Base-by-base conservation (phyloP, 495 filamentous ascomycete species). In the Stereocaulon alpinum region DNA sequence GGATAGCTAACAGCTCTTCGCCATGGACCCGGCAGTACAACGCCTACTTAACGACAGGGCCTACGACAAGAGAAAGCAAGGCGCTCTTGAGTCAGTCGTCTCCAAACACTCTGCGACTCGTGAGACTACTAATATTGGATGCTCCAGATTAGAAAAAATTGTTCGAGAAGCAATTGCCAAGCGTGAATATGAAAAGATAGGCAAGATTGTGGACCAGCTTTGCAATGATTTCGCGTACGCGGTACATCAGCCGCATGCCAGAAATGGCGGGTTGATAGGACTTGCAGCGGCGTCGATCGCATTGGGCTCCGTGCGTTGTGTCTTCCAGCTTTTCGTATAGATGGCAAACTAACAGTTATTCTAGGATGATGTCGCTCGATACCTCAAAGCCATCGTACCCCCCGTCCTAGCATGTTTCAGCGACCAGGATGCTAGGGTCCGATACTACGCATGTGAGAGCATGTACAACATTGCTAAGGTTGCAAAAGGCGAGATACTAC, bases 401-500 rank as follows among this genome's bases (percentile, higher is more conserved):
- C 94, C 94, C 20, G 94, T 99, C 6, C 80, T 99, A n/a, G 94
- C 94, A 51, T 99, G 94, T 76, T 99, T 99, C 70, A 86, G 86
- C 22, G 94, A 99, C 66, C 93, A 97, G 76, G 94, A 99, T 85
- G 94, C 94, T 22, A 80, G 94, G 54, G 94, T 99, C 18, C 84
- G 94, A 56, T 99, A 99, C 70, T 99, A 99, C 72, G 94, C 94
- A 49, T 99, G 94, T 74, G 94, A 99, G 79, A 93, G 91, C 73
- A 99, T 99, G 94, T 99, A 99, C 71, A 99, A 99, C 67, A 97
- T 99, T 67, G 91, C 94, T 62, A 98, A 98, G 75, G 93, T 97
- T 10, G 93, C 94, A 24, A 99, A 99, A 70, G 94, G 94, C 47
- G 94, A 99, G 70, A 93, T 95, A 34, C 70, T 97, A 61, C 79